Conservation (phyloP, 2,329 filamentous ascomycete genomes). For the Colletotrichum navitas region DNA sequence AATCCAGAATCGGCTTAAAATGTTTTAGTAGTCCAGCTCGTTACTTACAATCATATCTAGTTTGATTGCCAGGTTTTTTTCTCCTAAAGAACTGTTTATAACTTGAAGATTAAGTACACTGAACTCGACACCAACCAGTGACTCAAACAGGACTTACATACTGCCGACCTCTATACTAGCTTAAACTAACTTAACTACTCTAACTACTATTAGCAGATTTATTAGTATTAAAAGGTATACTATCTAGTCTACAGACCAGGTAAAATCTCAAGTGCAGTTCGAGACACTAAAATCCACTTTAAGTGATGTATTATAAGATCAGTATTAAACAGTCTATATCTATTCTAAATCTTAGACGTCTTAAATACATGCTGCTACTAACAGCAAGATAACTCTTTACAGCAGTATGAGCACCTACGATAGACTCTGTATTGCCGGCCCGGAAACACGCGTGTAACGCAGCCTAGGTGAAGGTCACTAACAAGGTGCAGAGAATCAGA, state of each 20-base stretch:
- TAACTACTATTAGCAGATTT: too few relatives aligned
- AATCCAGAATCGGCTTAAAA: too few relatives aligned
- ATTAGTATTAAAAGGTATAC: neutral
- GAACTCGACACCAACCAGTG: too few relatives aligned
- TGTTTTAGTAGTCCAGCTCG: too few relatives aligned
- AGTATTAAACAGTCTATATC: conserved; percentile 41
- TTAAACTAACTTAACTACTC: too few relatives aligned
- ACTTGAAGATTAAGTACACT: too few relatives aligned
- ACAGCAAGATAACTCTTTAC: conserved; percentile 22
- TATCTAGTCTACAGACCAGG: neutral
- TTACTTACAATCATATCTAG: too few relatives aligned
- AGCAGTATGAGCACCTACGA: neutral
- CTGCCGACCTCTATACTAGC: too few relatives aligned
- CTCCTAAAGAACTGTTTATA: too few relatives aligned
- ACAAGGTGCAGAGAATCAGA: neutral
- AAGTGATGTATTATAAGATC: conserved; percentile 22
- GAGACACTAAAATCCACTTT: conserved; percentile 40
- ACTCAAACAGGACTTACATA: too few relatives aligned
- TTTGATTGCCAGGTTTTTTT: too few relatives aligned
- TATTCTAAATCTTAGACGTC: conserved; percentile 34
- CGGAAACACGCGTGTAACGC: conserved; percentile 6
- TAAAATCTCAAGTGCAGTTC: neutral
- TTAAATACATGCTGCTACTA: conserved; percentile 11
- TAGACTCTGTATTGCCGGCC: conserved; percentile 5
- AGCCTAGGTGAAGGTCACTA: conserved; percentile 8